phyloP scores from a whole-genome alignment of 495 filamentous ascomycete species.

The Xylaria bambusicola region DNA sequence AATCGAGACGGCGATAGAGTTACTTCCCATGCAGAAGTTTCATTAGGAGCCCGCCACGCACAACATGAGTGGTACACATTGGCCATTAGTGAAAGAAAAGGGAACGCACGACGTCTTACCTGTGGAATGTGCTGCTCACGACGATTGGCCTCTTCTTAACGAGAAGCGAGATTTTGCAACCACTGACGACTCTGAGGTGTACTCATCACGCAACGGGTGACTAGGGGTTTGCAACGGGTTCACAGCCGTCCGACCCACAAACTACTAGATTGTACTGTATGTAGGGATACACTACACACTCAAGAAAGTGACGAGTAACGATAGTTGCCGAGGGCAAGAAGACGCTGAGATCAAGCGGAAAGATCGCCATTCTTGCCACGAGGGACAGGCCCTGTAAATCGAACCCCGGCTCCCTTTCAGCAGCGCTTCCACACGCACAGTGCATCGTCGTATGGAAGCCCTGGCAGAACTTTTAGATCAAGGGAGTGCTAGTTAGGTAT shows the following conservation, averaged over 20 bases:
- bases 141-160: slow-evolving; percentile 13
- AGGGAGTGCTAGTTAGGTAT: not conserved
- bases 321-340: not conserved
- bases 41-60: not conserved
- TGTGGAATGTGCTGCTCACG: slow-evolving; percentile 11
- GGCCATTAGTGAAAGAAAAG: not conserved
- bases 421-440: not conserved
- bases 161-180: slow-evolving; percentile 16
- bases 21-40: not conserved
- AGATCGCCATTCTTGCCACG: not conserved
- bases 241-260: slow-evolving; percentile 10
- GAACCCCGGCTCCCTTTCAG: too few species aligned
- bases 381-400: too few species aligned
- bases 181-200: not conserved
- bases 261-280: too few species aligned
- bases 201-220: not conserved
- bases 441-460: not conserved
- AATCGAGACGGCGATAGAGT: not conserved
- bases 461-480: not conserved
- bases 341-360: not conserved
- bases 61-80: not conserved
- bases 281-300: too few species aligned
- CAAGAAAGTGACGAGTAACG: not conserved
- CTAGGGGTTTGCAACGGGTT: slow-evolving; percentile 3
- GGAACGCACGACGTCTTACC: slow-evolving; percentile 10